phyloP scores from a whole-genome alignment of 768 basidiomycete species.

The Macrolepiota dolichaula region DNA sequence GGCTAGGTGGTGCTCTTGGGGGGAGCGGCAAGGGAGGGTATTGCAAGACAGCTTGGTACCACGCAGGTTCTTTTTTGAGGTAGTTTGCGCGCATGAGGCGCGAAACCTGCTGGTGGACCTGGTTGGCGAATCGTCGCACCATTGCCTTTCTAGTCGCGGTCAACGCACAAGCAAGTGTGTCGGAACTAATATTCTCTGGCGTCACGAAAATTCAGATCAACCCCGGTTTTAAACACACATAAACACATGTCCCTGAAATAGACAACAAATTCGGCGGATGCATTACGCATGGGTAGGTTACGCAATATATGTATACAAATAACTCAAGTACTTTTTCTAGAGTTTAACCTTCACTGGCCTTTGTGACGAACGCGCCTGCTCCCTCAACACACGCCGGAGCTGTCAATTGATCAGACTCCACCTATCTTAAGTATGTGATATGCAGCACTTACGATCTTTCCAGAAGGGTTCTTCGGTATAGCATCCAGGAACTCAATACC shows the following conservation, averaged over 20 bases:
- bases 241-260: slow-evolving; percentile 10
- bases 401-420: slow-evolving; percentile 13
- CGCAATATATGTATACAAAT: neutral
- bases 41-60: slow-evolving; percentile 83
- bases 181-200: slow-evolving; percentile 8
- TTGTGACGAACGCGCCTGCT: slow-evolving; percentile 34
- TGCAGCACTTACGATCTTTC: slow-evolving; percentile 59
- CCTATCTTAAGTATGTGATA: neutral
- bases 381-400: slow-evolving; percentile 52
- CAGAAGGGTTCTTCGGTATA: slow-evolving; percentile 70
- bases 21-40: slow-evolving; percentile 89
- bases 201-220: slow-evolving; percentile 18
- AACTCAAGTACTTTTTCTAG: neutral
- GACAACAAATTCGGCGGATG: neutral
- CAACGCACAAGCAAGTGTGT: no score
- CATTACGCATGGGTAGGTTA: neutral
- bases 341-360: slow-evolving; percentile 14
- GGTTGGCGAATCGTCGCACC: slow-evolving; percentile 79
- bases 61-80: slow-evolving; percentile 65
- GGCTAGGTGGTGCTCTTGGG: slow-evolving; percentile 61
- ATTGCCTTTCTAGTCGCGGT: slow-evolving; percentile 32
- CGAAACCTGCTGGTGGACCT: slow-evolving; percentile 86
- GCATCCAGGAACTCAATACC: slow-evolving; percentile 60
- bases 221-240: slow-evolving; percentile 17
- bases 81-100: slow-evolving; percentile 70